Base-by-base conservation (phyloP, 768 basidiomycete genomes). In the Porphyrellus cyaneotinctus region DNA sequence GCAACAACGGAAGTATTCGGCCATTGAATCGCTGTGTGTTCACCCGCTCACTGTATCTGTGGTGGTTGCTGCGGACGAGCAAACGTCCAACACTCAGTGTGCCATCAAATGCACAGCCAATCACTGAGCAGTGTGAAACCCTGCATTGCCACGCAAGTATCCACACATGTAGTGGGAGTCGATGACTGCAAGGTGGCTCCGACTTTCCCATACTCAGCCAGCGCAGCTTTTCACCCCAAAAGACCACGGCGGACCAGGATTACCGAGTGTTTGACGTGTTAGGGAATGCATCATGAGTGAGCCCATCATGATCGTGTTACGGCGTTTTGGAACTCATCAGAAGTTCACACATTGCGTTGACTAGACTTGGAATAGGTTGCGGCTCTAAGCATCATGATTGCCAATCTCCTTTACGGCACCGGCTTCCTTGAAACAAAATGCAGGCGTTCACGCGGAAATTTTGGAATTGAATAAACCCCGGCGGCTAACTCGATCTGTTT, bases 381-480 rank as follows among this genome's bases (percentile, higher is more conserved):
- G 44, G 56, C 42, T 51, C 48, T 37, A 43, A 47, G 7, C 57
- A 61, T 51, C 58, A 60, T 70, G 64, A 68, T 68, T 68, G 68
- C 39, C 66, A 66, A 64, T 70, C 66, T 49, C 57, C 14, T 32
- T 69, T 71, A 71, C 68, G 70, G 59, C 59, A 69, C 44, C 46
- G 36, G 49, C 36, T 31, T 20, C 8, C 32, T 43, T 66, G 64
- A 70, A 71, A 64, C 62, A 59, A 47, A 57, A 56, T 10, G 53
- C 49, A 50, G 46, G 52, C 47, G 47, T 50, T 54, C 62, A 56
- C 52, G 59, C 52, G 66, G 35, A 57, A 47, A 41, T 59, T 53
- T 49, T 54, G 52, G 59, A 56, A 51, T 59, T 69, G 67, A 71
- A 60, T 65, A 69, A 31, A 47, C 62, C n/a, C n/a, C 65, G 64